phyloP scores from a whole-genome alignment of 2,329 filamentous ascomycete genomes.

The Bipolaris victoriae region DNA sequence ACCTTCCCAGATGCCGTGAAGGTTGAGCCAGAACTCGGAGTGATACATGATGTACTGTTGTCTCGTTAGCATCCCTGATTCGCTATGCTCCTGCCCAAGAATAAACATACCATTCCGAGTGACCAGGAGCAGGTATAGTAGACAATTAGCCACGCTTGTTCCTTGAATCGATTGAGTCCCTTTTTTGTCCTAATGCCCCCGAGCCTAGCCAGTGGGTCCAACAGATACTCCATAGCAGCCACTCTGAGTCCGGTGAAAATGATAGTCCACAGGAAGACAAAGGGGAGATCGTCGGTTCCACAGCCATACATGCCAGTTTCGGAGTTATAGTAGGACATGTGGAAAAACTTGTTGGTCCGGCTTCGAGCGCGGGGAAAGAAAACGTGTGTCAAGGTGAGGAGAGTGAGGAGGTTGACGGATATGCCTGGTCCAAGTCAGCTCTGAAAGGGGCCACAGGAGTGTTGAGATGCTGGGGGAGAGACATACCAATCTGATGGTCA shows the following conservation, averaged over 20 bases:
- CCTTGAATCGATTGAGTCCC: conserved; percentile 80
- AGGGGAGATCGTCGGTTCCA: conserved; percentile 79
- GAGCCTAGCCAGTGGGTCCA: conserved; percentile 75
- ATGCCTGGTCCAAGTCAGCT: conserved; percentile 63
- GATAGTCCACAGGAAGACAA: conserved; percentile 79
- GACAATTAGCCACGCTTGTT: conserved; percentile 89
- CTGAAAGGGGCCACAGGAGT: neutral
- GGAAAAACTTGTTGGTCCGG: conserved; percentile 86
- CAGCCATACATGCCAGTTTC: conserved; percentile 72
- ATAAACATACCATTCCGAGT: conserved; percentile 72
- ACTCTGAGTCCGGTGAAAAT: conserved; percentile 87
- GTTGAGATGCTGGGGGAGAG: neutral
- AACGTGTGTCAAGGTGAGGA: conserved; percentile 80
- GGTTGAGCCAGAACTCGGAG: conserved; percentile 78
- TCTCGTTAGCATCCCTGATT: conserved; percentile 19
- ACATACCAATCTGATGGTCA: conserved; percentile 79
- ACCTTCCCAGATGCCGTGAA: conserved; percentile 78
- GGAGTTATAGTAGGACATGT: conserved; percentile 80
- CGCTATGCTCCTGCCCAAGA: conserved; percentile 9
- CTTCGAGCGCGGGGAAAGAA: conserved; percentile 80
- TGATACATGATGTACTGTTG: conserved; percentile 77
- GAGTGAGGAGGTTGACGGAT: conserved; percentile 81
- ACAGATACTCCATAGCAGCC: conserved; percentile 82
- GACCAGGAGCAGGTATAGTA: conserved; percentile 86
- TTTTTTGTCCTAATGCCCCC: conserved; percentile 79